Percentiles rank a stretch among this genome's conserved stretches.
Evolutionary conservation across 2,329 filamentous ascomycete species (phyloP).

Genomic region (Alternaria consortialis): DNA sequence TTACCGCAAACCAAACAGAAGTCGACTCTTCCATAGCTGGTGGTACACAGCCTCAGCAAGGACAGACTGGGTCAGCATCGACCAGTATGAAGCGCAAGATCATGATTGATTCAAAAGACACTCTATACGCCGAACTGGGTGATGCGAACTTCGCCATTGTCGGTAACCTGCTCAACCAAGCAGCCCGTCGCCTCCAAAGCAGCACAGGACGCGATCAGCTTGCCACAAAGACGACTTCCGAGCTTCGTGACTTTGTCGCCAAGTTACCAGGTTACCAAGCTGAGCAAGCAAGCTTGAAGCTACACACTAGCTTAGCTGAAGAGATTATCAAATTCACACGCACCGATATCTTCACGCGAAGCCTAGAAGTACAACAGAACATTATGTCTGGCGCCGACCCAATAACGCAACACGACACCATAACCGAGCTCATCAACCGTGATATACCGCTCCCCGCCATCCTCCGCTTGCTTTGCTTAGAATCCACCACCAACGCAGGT

Average conservation of each 20-base stretch:
- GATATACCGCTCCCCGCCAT: conserved; percentile 83
- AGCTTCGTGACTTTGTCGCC: conserved; percentile 93
- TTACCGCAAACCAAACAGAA: conserved; percentile 91
- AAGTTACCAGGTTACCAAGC: conserved; percentile 92
- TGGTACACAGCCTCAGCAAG: conserved; percentile 67
- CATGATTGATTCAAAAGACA: conserved; percentile 86
- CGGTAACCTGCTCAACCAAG: conserved; percentile 86
- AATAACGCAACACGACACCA: conserved; percentile 84
- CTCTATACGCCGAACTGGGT: conserved; percentile 84
- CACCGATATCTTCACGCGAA: conserved; percentile 85
- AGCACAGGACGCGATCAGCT: conserved; percentile 87
- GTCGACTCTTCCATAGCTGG: conserved; percentile 91
- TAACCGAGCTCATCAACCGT: conserved; percentile 93
- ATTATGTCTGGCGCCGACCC: conserved; percentile 90
- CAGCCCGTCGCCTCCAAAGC: conserved; percentile 82
- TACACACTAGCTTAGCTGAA: conserved; percentile 90
- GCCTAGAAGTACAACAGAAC: conserved; percentile 95
- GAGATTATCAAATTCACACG: conserved; percentile 94
- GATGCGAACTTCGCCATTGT: conserved; percentile 97
- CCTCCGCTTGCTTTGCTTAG: conserved; percentile 85
- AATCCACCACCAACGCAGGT: conserved; percentile 88
- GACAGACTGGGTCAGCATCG: conserved; percentile 57
- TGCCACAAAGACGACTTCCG: conserved; percentile 84
- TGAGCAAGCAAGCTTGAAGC: conserved; percentile 90
- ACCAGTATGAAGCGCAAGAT: conserved; percentile 83